phyloP scores from a whole-genome alignment of 305 asterid species.

The Rubia occidens region DNA sequence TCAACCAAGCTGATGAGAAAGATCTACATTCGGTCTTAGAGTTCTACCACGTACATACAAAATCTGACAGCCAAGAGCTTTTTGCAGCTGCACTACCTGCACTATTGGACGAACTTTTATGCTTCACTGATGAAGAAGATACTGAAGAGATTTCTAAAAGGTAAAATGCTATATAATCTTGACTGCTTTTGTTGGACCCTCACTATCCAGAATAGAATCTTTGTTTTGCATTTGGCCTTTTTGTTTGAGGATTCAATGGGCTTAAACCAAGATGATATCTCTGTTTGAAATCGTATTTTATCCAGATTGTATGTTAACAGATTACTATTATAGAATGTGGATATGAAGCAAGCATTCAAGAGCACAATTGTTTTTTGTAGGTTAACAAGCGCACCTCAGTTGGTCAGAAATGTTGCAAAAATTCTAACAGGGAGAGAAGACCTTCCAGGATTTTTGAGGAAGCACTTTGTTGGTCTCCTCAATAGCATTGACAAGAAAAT shows the following conservation, averaged over 20 bases:
- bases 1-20: slow-evolving; percentile 65
- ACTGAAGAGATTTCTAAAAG: slow-evolving; percentile 56
- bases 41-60: slow-evolving; percentile 66
- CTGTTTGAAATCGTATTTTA: background rate
- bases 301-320: background rate
- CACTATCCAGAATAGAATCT: background rate
- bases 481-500: slow-evolving; percentile 85
- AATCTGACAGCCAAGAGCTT: slow-evolving; percentile 55
- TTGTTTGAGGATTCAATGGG: slow-evolving; percentile 1
- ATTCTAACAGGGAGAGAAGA: slow-evolving; percentile 70
- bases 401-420: slow-evolving; percentile 73
- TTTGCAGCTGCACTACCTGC: slow-evolving; percentile 77
- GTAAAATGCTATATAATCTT: slow-evolving; percentile 24
- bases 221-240: background rate
- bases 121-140: slow-evolving; percentile 73
- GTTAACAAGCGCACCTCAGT: slow-evolving; percentile 71
- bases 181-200: background rate
- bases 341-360: background rate
- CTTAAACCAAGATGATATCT: background rate
- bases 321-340: background rate
- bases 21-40: slow-evolving; percentile 54
- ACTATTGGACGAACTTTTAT: slow-evolving; percentile 77
- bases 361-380: slow-evolving; percentile 33
- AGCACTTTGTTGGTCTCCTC: slow-evolving; percentile 77
- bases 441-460: slow-evolving; percentile 79